Base-by-base conservation (phyloP, 495 filamentous ascomycete genomes). In the Aspergillus carlsbadensis region DNA sequence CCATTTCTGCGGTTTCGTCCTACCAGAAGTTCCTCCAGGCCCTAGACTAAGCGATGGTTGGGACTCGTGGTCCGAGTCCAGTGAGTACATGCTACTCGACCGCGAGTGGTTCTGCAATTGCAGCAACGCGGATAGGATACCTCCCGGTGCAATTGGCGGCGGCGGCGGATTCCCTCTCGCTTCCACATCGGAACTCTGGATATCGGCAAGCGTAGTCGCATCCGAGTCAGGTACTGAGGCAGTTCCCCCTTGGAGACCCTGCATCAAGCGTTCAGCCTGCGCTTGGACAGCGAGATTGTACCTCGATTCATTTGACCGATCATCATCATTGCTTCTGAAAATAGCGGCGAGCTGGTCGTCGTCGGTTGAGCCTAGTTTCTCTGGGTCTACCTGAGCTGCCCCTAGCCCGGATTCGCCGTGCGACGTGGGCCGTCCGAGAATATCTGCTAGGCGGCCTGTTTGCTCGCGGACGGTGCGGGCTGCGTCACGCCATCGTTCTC, bases 1-100 rank as follows among this genome's bases (percentile, higher is more conserved):
- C 87, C 81, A 92, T 64, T 83, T 87, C 36, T 82, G 65, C 54
- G 81, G 81, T 37, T 80, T 77, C 53, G 76, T 72, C 54, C 72
- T 73, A n/a, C n/a, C n/a, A n/a, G n/a, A n/a, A n/a, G n/a, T n/a
- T n/a, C n/a, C n/a, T n/a, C n/a, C n/a, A n/a, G n/a, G n/a, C n/a
- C n/a, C 26, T 4, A 8, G 26, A 8, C 8, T 29, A 29, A 29
- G 26, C 3, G 26, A 4, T 8, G 8, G 8, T 8, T 29, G 26
- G 4, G 26, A 29, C 26, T 29, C 26, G 26, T 29, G 3, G 8
- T 29, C 8, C 26, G 26, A 29, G 4, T 3, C 26, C 8, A 8
- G 3, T 8, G 26, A 29, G 26, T 29, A 29, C 8, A 29, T 29
- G 8, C 26, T 29, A 8, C 26, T 29, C 26, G 26, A 29, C 4